Evolutionary conservation across 805 yeast species (phyloP).

Genomic region (Monosporozyma solicola): DNA sequence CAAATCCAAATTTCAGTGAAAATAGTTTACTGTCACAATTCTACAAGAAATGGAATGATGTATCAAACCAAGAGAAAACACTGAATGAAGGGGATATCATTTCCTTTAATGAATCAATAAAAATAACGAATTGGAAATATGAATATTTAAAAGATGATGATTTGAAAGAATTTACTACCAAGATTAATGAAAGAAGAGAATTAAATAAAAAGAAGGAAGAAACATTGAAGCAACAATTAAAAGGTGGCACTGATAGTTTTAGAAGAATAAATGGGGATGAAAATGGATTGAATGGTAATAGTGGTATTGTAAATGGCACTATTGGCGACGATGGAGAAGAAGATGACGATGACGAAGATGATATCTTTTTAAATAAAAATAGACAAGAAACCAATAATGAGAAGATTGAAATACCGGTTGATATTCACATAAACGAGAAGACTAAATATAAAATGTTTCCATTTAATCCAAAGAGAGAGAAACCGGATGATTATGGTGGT

Average conservation of each 20-base stretch:
- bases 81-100: conserved; percentile 57
- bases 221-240: conserved; percentile 25
- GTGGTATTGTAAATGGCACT: not conserved
- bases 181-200: conserved; percentile 39
- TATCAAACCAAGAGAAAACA: conserved; percentile 31
- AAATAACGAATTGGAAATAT: conserved; percentile 35
- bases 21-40: conserved; percentile 6
- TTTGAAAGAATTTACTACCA: conserved; percentile 38
- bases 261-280: not conserved
- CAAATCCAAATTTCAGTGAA: conserved; percentile 13
- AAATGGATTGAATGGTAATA: not conserved
- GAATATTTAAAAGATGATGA: conserved; percentile 45
- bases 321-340: conserved; percentile 11
- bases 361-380: conserved; percentile 16
- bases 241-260: conserved; percentile 4
- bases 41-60: conserved; percentile 40
- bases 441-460: conserved; percentile 65
- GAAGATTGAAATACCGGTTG: conserved; percentile 21
- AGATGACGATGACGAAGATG: conserved; percentile 26
- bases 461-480: conserved; percentile 45
- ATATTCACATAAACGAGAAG: conserved; percentile 18
- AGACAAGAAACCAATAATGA: conserved; percentile 1
- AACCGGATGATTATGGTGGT: conserved; percentile 84
- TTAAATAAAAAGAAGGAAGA: conserved; percentile 28
- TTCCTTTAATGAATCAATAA: conserved; percentile 35